Base-by-base conservation (phyloP, 1,284 basidiomycete genomes). In the Rhodotorula sp. region DNA sequence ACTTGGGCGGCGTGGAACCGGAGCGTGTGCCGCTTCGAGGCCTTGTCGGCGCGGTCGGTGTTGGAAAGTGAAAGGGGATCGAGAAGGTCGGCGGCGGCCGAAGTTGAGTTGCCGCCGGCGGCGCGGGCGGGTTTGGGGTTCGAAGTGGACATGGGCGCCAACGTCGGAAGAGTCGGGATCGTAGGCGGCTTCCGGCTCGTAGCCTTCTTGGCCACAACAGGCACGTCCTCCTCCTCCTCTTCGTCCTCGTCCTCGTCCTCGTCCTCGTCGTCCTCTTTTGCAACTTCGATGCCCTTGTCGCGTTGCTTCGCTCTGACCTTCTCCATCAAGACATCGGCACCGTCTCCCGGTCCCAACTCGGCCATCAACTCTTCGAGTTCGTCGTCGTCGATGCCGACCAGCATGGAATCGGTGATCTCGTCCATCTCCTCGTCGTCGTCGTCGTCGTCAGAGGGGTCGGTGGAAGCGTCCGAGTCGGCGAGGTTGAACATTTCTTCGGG, bases 1-100 rank as follows among this genome's bases (percentile, higher is more conserved):
- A 92, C 90, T 79, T 88, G 88, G 60, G 91, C 87, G 0, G 90
- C 90, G 79, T 96, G 88, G 88, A 97, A 97, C 47, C 90, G 89
- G 31, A 97, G 85, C 15, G 90, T 86, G 79, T 88, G 88, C 76
- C 88, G 90, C 69, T 90, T 87, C 10, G 89, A 88, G 52, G 84
- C 86, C 81, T 97, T 97, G 83, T 97, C 94, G 16, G 85, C 86
- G 8, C 87, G 86, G 77, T 97, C 95, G 21, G 87, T 86, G 34
- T 86, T 82, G 67, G 87, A 85, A 26, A 97, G 86, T 18, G 86
- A 81, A 2, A 86, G 87, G 15, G 87, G 85, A 79, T 97, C 94
- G 67, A 93, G 91, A 77, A 88, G 91, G 8, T 84, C 84, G 62
- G 73, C 69, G 12, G 68, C 59, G 16, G 69, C 52, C 43, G 62